Conservation (phyloP, 176 grass and related monocot genomes). For the Carex myosuroides region DNA sequence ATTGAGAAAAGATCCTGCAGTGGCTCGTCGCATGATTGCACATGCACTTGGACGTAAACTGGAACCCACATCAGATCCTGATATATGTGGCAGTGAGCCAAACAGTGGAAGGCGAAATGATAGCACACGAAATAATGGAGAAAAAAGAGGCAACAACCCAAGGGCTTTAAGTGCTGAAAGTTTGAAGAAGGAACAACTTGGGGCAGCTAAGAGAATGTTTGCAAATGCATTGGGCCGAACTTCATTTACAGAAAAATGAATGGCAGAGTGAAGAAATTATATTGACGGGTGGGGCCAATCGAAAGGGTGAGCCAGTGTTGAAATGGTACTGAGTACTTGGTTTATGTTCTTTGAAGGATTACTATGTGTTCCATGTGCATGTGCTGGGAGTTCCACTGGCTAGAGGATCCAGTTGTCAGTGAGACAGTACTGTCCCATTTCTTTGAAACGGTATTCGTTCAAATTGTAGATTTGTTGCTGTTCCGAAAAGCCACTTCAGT, state of each 20-base stretch:
- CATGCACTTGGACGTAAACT: slow-evolving; percentile 84
- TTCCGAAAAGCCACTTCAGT: background rate
- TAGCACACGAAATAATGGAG: background rate
- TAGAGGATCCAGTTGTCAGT: background rate
- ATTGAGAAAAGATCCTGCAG: slow-evolving; percentile 49
- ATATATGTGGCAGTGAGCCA: slow-evolving; percentile 25
- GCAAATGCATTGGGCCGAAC: slow-evolving; percentile 57
- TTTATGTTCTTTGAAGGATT: background rate
- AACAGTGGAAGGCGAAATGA: background rate
- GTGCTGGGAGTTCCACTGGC: background rate
- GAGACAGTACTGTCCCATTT: background rate
- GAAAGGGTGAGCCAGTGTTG: slow-evolving; percentile 2
- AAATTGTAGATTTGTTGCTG: background rate
- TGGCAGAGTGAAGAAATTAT: slow-evolving; percentile 5
- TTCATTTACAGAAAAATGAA: slow-evolving; percentile 28
- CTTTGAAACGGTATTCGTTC: background rate
- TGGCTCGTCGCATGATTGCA: slow-evolving; percentile 83
- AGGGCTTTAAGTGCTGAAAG: slow-evolving; percentile 31
- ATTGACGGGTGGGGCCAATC: slow-evolving; percentile 9
- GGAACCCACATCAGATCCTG: slow-evolving; percentile 16
- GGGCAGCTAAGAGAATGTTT: slow-evolving; percentile 88
- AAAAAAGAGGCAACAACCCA: background rate
- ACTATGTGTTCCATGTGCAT: background rate
- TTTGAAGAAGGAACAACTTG: slow-evolving; percentile 73
- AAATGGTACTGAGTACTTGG: background rate